Base-by-base conservation (phyloP, 805 yeast species). In the Wickerhamiella musiphila region DNA sequence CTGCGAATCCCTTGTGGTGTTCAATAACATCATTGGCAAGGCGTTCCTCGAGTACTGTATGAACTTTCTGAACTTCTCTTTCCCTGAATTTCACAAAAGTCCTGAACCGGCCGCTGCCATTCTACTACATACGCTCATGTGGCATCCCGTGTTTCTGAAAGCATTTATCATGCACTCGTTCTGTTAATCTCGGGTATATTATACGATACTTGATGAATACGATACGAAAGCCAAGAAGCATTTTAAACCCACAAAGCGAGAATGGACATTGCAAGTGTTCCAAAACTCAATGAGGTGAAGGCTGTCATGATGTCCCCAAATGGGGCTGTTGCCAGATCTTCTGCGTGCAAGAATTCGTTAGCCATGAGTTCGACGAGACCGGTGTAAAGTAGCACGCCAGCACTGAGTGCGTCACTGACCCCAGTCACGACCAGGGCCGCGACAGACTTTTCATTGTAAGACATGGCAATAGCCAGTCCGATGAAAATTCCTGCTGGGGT, bases 91-190 rank as follows among this genome's bases (percentile, higher is more conserved):
- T 54, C 68, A 67, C 6, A 51, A 53, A 31, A 64, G 65, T 26
- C 71, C 44, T 8, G 38, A 36, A 18, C 32, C 40, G 12, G 31
- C 33, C 5, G 36, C 30, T 11, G 28, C 29, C 11, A 78, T 81
- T 3, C 43, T 81, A 22, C 64, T 78, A 4, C 94, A 82, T 47
- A 61, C 79, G 18, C 57, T 79, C 40, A 93, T 78, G 53, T 82
- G 94, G 94, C 94, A 82, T 49, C 93, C 93, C 10, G 66, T 66
- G 12, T 53, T 78, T 13, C 58, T 82, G 42, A 64, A n/a, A n/a
- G n/a, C n/a, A n/a, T n/a, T 14, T 24, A 24, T 24, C 13, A 24
- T 4, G 10, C 12, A 24, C 15, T 24, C 26, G 16, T 24, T 23
- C n/a, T 24, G 18, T 19, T 19, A 19, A 9, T 6, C 9, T 19